Evolutionary conservation across 202 grass and related monocot species (phyloP).

Genomic region (Bolboschoenoplectus hybrid): DNA sequence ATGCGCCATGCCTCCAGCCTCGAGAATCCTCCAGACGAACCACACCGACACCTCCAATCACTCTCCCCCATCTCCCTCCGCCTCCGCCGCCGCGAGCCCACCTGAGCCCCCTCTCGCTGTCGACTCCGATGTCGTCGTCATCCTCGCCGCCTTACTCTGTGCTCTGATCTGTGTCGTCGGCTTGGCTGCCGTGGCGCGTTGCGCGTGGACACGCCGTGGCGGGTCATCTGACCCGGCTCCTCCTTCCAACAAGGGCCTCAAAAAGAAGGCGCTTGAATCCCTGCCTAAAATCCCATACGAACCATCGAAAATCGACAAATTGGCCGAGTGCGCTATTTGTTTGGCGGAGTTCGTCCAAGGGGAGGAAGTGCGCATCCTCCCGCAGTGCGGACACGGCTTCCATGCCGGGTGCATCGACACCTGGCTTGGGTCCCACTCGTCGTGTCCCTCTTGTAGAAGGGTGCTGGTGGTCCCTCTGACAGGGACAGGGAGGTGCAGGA

Average conservation of each 20-base stretch:
- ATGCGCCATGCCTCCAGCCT: slow-evolving; percentile 47
- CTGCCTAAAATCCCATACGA: slow-evolving; percentile 82
- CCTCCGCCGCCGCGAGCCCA: slow-evolving; percentile 37
- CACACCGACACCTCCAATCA: slow-evolving; percentile 36
- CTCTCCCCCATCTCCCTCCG: not conserved
- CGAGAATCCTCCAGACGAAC: slow-evolving; percentile 62
- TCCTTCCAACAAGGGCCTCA: slow-evolving; percentile 59
- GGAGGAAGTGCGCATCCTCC: slow-evolving; percentile 88
- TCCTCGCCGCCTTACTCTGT: slow-evolving; percentile 84
- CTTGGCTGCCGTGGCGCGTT: slow-evolving; percentile 67
- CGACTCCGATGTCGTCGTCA: slow-evolving; percentile 70
- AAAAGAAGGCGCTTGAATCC: slow-evolving; percentile 81
- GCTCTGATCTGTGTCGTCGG: slow-evolving; percentile 80
- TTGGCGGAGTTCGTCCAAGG: slow-evolving; percentile 74
- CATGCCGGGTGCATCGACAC: slow-evolving; percentile 86
- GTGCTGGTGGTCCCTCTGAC: slow-evolving; percentile 62
- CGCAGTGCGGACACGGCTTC: slow-evolving; percentile 92
- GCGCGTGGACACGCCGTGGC: slow-evolving; percentile 54
- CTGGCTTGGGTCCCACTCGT: slow-evolving; percentile 84
- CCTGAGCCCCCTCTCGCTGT: slow-evolving; percentile 44
- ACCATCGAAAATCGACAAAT: slow-evolving; percentile 42
- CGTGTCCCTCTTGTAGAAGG: slow-evolving; percentile 85
- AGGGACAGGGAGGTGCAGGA: slow-evolving; percentile 53
- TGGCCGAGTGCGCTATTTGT: slow-evolving; percentile 79
- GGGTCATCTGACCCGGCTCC: slow-evolving; percentile 10